Evolutionary conservation across 2,329 filamentous ascomycete genomes (phyloP).

Genomic region (Blumeria graminis): DNA sequence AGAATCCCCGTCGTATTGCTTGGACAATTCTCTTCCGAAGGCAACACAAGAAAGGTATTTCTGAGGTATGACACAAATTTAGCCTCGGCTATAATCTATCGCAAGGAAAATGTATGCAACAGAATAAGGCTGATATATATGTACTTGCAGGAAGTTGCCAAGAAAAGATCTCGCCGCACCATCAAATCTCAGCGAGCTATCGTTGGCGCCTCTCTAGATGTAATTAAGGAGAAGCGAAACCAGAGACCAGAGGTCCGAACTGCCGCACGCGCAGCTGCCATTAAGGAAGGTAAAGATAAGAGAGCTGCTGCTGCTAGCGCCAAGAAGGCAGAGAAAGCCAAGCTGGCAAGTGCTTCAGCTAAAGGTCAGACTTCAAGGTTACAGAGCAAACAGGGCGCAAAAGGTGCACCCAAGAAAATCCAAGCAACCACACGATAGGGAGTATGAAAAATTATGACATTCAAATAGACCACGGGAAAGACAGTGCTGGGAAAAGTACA

Average conservation of each 20-base stretch:
- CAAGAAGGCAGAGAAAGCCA: constrained; percentile 99
- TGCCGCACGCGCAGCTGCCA: constrained; percentile 69
- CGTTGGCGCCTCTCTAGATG: constrained; percentile 95
- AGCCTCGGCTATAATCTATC: neutral
- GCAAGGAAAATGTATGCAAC: neutral
- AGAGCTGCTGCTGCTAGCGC: constrained; percentile 63
- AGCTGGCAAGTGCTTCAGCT: constrained; percentile 49
- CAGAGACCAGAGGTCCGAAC: constrained; percentile 88
- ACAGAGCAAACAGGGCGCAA: constrained; percentile 89
- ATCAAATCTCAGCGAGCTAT: constrained; percentile 98
- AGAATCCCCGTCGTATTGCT: constrained; percentile 98
- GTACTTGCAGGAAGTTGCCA: constrained; percentile 70
- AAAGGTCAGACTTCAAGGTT: constrained; percentile 62
- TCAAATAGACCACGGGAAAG: too few relatives aligned
- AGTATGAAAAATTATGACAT: too few relatives aligned
- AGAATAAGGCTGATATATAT: constrained; percentile 5
- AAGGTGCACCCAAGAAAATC: constrained; percentile 72
- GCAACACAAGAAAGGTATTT: constrained; percentile 99
- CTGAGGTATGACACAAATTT: constrained; percentile 57
- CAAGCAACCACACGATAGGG: constrained; percentile 59
- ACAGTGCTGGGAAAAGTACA: too few relatives aligned
- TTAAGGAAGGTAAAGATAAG: constrained; percentile 98
- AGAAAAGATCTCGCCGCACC: constrained; percentile 95
- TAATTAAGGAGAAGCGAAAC: constrained; percentile 96
- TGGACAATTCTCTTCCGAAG: constrained; percentile 97